Evolutionary conservation across 2,329 filamentous ascomycete genomes (phyloP).

Genomic region (Penicillium italicum): DNA sequence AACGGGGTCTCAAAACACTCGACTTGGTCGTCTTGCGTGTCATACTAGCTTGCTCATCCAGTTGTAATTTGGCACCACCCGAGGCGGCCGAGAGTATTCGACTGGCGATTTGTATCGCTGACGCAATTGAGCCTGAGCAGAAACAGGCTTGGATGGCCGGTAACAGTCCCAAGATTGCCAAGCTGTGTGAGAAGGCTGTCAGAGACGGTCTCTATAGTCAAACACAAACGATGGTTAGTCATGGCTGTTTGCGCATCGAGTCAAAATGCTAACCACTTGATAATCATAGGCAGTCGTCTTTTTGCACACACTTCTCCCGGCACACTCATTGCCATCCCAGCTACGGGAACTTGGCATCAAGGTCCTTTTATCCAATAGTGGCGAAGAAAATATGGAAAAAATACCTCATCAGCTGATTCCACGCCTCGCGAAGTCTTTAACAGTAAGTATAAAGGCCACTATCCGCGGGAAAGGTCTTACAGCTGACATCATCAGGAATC

Average conservation of each 20-base stretch:
- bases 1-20: constrained; percentile 39
- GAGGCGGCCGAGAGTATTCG: constrained; percentile 36
- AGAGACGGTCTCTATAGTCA: constrained; percentile 27
- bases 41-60: constrained; percentile 41
- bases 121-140: constrained; percentile 32
- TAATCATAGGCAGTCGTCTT: constrained; percentile 31
- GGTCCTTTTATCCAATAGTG: constrained; percentile 26
- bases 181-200: constrained; percentile 38
- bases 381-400: constrained; percentile 15
- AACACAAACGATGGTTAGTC: constrained; percentile 36
- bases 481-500: constrained; percentile 12
- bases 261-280: background rate
- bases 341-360: constrained; percentile 26
- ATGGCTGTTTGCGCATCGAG: too few relatives aligned
- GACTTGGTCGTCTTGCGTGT: constrained; percentile 42
- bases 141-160: constrained; percentile 34
- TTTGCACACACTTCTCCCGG: constrained; percentile 28
- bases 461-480: background rate
- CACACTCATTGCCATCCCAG: constrained; percentile 23
- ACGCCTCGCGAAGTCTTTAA: constrained; percentile 36
- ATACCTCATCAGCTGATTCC: constrained; percentile 24
- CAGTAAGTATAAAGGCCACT: constrained; percentile 37
- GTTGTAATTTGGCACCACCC: constrained; percentile 25
- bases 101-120: constrained; percentile 36
- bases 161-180: constrained; percentile 35